phyloP scores from a whole-genome alignment of 2,329 filamentous ascomycete species.

The Furcasterigmium furcatum region DNA sequence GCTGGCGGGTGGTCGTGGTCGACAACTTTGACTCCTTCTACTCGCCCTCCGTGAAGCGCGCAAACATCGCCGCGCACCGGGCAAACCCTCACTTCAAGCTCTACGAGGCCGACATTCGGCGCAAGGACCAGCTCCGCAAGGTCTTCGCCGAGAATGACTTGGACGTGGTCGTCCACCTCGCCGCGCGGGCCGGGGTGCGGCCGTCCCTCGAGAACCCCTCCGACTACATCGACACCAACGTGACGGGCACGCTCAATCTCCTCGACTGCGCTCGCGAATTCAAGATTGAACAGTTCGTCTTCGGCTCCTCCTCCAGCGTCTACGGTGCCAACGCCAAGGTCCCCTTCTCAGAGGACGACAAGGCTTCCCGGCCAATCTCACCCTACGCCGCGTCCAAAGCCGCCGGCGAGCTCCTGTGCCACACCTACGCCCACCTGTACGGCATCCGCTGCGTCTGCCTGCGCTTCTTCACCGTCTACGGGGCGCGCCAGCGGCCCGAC shows the following conservation, averaged over 20 bases:
- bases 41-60: constrained; percentile 14
- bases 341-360: constrained; percentile 15
- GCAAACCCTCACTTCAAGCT: constrained; percentile 14
- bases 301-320: constrained; percentile 18
- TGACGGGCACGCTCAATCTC: constrained; percentile 17
- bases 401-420: constrained; percentile 16
- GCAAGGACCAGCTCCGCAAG: constrained; percentile 5
- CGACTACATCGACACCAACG: constrained; percentile 17
- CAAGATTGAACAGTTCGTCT: constrained; percentile 15
- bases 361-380: constrained; percentile 15
- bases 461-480: constrained; percentile 21
- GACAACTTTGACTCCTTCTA: constrained; percentile 21
- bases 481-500: constrained; percentile 18
- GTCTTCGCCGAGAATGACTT: constrained; percentile 14
- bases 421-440: constrained; percentile 19
- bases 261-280: constrained; percentile 18
- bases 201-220: constrained; percentile 13
- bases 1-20: constrained; percentile 15
- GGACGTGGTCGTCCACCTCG: constrained; percentile 15
- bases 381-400: constrained; percentile 16
- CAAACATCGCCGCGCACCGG: constrained; percentile 15
- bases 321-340: constrained; percentile 16
- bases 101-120: constrained; percentile 14
- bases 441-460: constrained; percentile 17
- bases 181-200: constrained; percentile 16